Evolutionary conservation across 257 asterid species (phyloP).

Genomic region (Forsythia suspensa): DNA sequence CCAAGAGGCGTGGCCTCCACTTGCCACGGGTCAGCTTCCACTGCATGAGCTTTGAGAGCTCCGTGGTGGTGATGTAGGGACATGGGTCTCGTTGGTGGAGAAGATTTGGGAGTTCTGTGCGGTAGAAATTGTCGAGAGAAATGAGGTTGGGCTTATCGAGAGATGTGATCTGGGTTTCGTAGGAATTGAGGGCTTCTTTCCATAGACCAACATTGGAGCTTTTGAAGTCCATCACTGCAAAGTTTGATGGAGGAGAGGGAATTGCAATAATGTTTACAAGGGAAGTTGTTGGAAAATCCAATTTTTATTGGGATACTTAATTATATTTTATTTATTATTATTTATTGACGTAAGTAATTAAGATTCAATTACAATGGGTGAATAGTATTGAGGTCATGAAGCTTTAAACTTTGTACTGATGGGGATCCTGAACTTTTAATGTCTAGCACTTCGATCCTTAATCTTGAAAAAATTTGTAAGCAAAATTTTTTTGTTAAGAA

Average conservation of each 20-base stretch:
- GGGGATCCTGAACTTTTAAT: no score
- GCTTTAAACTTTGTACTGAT: no score
- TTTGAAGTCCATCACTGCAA: constrained; percentile 42
- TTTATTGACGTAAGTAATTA: no score
- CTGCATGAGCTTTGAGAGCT: constrained; percentile 73
- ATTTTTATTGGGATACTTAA: no score
- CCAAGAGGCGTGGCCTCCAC: constrained; percentile 81
- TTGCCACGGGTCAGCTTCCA: constrained; percentile 94
- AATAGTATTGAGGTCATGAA: no score
- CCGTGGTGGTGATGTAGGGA: constrained; percentile 62
- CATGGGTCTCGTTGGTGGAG: constrained; percentile 64
- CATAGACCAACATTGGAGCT: constrained; percentile 48
- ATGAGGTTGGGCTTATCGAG: constrained; percentile 61
- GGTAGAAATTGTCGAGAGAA: constrained; percentile 75
- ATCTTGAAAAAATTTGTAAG: no score
- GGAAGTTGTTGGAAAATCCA: no score
- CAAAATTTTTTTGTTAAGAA: no score
- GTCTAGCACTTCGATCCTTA: no score
- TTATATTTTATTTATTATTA: no score
- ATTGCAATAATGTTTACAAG: no score
- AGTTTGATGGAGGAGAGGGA: neutral
- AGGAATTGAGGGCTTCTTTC: constrained; percentile 60
- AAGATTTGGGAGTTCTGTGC: constrained; percentile 61
- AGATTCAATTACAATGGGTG: no score
- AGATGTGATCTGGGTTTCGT: constrained; percentile 40